phyloP scores from a whole-genome alignment of 106 monocot genomes.

The Xerophyta viscosa region DNA sequence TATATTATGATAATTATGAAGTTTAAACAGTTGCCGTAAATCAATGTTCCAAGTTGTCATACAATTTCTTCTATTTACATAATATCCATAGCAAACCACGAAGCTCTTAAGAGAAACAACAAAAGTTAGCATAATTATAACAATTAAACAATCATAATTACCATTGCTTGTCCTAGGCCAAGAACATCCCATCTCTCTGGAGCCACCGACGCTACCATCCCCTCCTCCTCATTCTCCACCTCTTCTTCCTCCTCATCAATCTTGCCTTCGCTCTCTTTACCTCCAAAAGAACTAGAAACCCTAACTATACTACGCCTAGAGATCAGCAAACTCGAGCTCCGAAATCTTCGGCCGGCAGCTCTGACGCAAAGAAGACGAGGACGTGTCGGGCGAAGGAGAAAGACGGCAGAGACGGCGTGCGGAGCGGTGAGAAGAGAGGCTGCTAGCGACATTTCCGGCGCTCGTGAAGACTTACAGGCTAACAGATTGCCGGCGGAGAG shows the following conservation, averaged over 20 bases:
- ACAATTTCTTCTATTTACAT: no score
- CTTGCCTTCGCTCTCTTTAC: slow-evolving; percentile 23
- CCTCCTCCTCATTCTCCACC: slow-evolving; percentile 20
- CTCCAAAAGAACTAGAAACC: slow-evolving; percentile 8
- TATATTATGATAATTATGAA: no score
- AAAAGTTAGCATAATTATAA: not conserved
- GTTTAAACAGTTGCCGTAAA: no score
- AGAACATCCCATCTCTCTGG: slow-evolving; percentile 89
- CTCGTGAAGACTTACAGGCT: no score
- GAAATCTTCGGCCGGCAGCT: not conserved
- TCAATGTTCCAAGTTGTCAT: no score
- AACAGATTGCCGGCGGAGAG: no score
- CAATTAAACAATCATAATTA: slow-evolving; percentile 12
- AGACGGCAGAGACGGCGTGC: no score
- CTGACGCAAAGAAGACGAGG: slow-evolving; percentile 5
- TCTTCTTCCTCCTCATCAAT: slow-evolving; percentile 24
- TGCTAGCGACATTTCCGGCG: no score
- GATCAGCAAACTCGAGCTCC: not conserved
- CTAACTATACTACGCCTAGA: not conserved
- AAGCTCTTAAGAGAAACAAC: no score
- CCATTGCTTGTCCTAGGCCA: slow-evolving; percentile 95
- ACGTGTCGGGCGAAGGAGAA: not conserved
- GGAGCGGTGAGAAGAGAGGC: not conserved
- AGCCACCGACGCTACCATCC: slow-evolving; percentile 11
- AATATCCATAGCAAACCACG: no score